These are phyloP conservation scores for Lactifluus subvellereus DNA, from an alignment of 768 basidiomycete genomes.

Conservation along the genomic window DNA sequence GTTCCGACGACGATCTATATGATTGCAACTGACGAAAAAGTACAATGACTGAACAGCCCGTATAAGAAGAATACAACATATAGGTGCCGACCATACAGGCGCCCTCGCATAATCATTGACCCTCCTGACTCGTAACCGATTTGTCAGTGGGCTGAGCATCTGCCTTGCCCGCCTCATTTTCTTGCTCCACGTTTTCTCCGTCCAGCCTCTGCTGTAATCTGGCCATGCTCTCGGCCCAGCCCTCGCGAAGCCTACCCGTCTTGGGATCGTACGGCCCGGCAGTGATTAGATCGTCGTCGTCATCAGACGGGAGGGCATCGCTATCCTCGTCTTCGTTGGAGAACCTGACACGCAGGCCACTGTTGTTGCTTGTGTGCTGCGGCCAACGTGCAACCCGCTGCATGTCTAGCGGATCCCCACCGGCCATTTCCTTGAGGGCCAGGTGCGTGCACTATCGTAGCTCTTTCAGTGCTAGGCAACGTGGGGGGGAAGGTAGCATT, in stretches of 20 bases:
- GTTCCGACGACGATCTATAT: neutral
- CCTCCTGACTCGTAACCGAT: neutral
- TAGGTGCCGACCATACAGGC: neutral
- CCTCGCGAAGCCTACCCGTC: slow-evolving; percentile 20
- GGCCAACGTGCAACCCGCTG: slow-evolving; percentile 83
- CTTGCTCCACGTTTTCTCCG: neutral
- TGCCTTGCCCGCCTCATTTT: neutral
- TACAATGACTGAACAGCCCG: neutral
- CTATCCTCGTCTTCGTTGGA: slow-evolving; percentile 53
- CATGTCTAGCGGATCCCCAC: slow-evolving; percentile 63
- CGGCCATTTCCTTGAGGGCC: slow-evolving; percentile 64
- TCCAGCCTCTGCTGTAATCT: slow-evolving; percentile 5
- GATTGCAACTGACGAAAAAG: neutral
- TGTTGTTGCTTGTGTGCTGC: slow-evolving; percentile 35
- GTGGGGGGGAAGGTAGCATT: slow-evolving; percentile 25
- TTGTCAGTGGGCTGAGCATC: neutral
- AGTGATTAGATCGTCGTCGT: slow-evolving; percentile 19
- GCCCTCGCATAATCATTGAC: neutral
- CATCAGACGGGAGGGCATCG: slow-evolving; percentile 19
- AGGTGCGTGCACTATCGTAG: slow-evolving; percentile 58
- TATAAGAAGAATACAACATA: neutral
- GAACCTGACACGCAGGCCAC: slow-evolving; percentile 49
- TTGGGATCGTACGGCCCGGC: slow-evolving; percentile 23
- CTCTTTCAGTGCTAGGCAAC: neutral
- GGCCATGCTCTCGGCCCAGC: slow-evolving; percentile 12